Conservation (phyloP, 1,284 basidiomycete species). For the Fomitopsis schrenkii region DNA sequence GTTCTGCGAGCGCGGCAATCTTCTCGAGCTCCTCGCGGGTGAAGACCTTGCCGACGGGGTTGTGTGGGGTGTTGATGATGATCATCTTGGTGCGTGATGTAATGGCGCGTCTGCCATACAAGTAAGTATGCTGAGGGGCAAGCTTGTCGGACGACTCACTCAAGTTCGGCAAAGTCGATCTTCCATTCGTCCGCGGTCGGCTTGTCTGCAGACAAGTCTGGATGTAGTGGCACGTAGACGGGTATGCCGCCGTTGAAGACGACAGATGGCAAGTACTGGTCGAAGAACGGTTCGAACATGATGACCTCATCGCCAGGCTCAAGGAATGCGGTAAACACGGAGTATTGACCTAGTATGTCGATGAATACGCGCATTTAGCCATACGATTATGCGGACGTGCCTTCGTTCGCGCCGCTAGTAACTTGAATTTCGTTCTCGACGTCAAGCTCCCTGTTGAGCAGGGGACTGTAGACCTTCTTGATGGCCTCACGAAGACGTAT, state of each 20-base stretch:
- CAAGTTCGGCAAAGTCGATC: slow-evolving; percentile 82
- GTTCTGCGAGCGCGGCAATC: slow-evolving; percentile 85
- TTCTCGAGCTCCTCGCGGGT: slow-evolving; percentile 76
- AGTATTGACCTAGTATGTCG: slow-evolving; percentile 65
- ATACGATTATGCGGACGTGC: slow-evolving; percentile 23
- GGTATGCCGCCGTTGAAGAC: slow-evolving; percentile 92
- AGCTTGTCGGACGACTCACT: slow-evolving; percentile 37
- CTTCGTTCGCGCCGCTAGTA: slow-evolving; percentile 95
- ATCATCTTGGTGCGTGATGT: slow-evolving; percentile 89
- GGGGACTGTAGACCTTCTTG: slow-evolving; percentile 71
- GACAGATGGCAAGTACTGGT: slow-evolving; percentile 92
- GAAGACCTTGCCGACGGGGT: slow-evolving; percentile 96
- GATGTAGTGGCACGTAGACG: slow-evolving; percentile 93
- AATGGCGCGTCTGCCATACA: slow-evolving; percentile 59
- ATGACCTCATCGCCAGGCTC: slow-evolving; percentile 95
- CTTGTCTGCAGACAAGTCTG: slow-evolving; percentile 57
- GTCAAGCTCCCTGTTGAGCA: slow-evolving; percentile 73
- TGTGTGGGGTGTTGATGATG: slow-evolving; percentile 94
- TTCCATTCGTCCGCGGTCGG: slow-evolving; percentile 81
- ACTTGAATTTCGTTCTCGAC: slow-evolving; percentile 89
- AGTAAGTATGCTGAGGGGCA: background rate
- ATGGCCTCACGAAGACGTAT: slow-evolving; percentile 84
- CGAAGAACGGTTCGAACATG: slow-evolving; percentile 97
- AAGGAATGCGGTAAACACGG: slow-evolving; percentile 85
- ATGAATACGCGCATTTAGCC: background rate